Percentiles rank a stretch among this genome's conserved stretches.
Evolutionary conservation across 352 stramenopile species (phyloP).

Genomic region (Bremia lactucae): DNA sequence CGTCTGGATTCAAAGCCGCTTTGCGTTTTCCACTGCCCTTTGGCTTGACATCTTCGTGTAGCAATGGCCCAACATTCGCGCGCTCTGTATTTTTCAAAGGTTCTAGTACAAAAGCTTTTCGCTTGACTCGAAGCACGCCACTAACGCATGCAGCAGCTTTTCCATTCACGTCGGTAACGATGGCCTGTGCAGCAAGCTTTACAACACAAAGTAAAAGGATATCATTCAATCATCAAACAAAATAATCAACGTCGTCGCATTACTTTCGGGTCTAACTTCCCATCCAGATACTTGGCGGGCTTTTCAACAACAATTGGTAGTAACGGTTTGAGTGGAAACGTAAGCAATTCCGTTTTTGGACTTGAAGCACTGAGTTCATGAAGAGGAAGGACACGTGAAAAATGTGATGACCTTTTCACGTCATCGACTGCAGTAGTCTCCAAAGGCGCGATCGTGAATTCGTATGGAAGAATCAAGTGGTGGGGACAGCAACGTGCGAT

Average conservation of each 20-base stretch:
- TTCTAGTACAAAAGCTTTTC: conserved; percentile 54
- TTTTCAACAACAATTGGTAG: conserved; percentile 64
- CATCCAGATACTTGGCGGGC: conserved; percentile 76
- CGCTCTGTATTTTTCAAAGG: too few species aligned
- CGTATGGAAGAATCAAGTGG: conserved; percentile 53
- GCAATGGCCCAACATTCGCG: too few species aligned
- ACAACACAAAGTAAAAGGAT: background rate
- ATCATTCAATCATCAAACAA: background rate
- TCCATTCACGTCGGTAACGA: conserved; percentile 60
- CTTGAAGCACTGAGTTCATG: conserved; percentile 63
- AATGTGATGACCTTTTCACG: conserved; percentile 40
- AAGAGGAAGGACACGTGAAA: conserved; percentile 59
- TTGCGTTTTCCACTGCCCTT: conserved; percentile 26
- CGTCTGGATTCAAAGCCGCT: conserved; percentile 7
- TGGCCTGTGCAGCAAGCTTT: conserved; percentile 44
- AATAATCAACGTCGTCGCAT: background rate
- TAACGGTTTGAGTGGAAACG: conserved; percentile 55
- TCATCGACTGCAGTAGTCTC: conserved; percentile 5
- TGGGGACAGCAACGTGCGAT: conserved; percentile 66
- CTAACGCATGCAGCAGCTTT: conserved; percentile 50
- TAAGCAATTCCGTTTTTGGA: conserved; percentile 59
- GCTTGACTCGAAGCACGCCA: conserved; percentile 45
- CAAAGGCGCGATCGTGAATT: conserved; percentile 33
- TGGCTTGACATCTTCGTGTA: too few species aligned
- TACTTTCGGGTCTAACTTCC: conserved; percentile 61